A percentile compares a stretch with the other conserved stretches of the same genome.
These are phyloP conservation scores for Mytilinidion resinicola DNA, from an alignment of 495 filamentous ascomycete genomes.

Conservation along the genomic window DNA sequence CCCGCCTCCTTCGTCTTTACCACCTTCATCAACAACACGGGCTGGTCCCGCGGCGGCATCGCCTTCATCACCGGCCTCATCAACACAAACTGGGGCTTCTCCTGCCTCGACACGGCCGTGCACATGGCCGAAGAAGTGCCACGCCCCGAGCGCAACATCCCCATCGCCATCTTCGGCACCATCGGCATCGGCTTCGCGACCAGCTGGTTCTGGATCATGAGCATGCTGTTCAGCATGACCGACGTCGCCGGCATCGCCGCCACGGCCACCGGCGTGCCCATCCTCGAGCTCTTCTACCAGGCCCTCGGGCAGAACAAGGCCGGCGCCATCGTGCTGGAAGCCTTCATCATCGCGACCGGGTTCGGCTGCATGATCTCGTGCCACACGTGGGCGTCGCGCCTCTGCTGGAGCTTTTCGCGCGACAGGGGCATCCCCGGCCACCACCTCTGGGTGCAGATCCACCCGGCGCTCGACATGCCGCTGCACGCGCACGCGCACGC, in stretches of 20 bases:
- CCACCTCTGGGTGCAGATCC: conserved; percentile 40
- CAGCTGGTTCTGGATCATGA: conserved; percentile 45
- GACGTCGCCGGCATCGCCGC: conserved; percentile 41
- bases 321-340: conserved; percentile 49
- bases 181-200: conserved; percentile 52
- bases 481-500: conserved; percentile 43
- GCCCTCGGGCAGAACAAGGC: conserved; percentile 43
- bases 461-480: conserved; percentile 46
- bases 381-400: conserved; percentile 50
- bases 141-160: conserved; percentile 38
- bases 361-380: conserved; percentile 48
- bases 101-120: conserved; percentile 50
- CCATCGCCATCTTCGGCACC: conserved; percentile 50
- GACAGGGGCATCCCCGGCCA: conserved; percentile 47
- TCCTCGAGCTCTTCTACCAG: conserved; percentile 51
- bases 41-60: conserved; percentile 50
- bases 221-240: conserved; percentile 50
- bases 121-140: conserved; percentile 56
- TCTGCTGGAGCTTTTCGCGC: conserved; percentile 54
- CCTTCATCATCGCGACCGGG: conserved; percentile 48
- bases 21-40: conserved; percentile 52
- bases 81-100: conserved; percentile 53
- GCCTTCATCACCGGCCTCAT: conserved; percentile 57
- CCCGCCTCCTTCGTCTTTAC: conserved; percentile 53
- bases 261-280: conserved; percentile 47